Conservation (phyloP, 2,329 filamentous ascomycete genomes). For the Colletotrichum sp. region DNA sequence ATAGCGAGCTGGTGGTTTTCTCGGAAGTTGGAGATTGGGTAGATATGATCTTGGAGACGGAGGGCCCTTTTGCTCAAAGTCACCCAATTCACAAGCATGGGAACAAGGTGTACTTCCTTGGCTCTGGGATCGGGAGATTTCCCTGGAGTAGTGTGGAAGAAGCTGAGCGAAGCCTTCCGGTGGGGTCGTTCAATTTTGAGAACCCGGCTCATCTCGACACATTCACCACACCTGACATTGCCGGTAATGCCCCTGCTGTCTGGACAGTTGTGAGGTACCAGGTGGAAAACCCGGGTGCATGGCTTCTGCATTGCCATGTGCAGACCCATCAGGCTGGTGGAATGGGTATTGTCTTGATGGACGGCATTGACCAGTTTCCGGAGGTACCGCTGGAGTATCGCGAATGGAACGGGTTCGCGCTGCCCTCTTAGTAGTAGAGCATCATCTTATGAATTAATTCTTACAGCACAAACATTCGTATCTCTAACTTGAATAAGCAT, state of each 20-base stretch:
- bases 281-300: conserved; percentile 48
- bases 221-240: neutral
- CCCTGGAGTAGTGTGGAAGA: neutral
- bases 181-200: conserved; percentile 42
- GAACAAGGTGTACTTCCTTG: neutral
- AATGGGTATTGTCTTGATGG: conserved; percentile 51
- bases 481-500: neutral
- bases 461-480: neutral
- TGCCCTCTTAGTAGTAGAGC: neutral
- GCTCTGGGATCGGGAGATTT: neutral
- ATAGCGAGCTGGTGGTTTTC: neutral
- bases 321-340: conserved; percentile 49
- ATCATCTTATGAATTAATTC: neutral
- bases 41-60: neutral
- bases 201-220: conserved; percentile 44
- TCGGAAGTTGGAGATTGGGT: neutral
- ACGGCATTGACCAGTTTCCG: conserved; percentile 42
- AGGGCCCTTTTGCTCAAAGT: neutral
- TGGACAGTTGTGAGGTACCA: conserved; percentile 49
- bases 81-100: neutral
- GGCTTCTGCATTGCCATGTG: conserved; percentile 55
- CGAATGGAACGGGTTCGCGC: neutral
- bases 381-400: conserved; percentile 4
- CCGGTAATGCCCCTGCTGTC: neutral
- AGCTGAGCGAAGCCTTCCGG: neutral